Evolutionary conservation across 164 flowering plant genomes (phyloP).

Genomic region (Vitis labrusca): DNA sequence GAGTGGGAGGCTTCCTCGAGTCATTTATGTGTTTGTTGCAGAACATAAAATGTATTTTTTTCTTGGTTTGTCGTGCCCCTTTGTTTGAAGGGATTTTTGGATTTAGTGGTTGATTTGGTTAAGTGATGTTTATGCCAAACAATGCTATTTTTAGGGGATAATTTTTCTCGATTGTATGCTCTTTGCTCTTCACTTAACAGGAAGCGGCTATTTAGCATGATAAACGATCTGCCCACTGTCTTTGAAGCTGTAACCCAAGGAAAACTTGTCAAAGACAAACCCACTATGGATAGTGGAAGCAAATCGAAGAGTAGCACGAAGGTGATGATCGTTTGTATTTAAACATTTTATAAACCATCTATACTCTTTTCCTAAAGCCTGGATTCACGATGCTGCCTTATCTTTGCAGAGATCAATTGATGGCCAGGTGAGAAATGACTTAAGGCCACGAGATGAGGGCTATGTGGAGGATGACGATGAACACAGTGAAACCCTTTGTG

Average conservation of each 20-base stretch:
- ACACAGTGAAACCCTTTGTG: constrained; percentile 47
- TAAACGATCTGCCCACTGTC: constrained; percentile 88
- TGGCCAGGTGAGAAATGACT: constrained; percentile 26
- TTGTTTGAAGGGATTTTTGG: too few relatives aligned
- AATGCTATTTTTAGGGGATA: too few relatives aligned
- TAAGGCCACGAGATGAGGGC: constrained; percentile 28
- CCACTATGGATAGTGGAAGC: constrained; percentile 69
- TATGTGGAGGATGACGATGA: constrained; percentile 48
- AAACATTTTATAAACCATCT: not conserved
- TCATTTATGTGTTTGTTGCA: too few relatives aligned
- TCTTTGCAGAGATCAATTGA: constrained; percentile 38
- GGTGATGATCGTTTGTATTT: constrained; percentile 32
- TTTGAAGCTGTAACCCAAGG: constrained; percentile 84
- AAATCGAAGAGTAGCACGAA: constrained; percentile 67
- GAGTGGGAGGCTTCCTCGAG: too few relatives aligned
- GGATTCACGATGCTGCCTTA: not conserved
- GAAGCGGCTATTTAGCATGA: constrained; percentile 83
- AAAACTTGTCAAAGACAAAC: constrained; percentile 72
- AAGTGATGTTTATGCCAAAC: too few relatives aligned
- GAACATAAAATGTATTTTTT: too few relatives aligned
- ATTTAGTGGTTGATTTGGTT: too few relatives aligned
- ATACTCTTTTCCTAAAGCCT: not conserved
- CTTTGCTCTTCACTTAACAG: constrained; percentile 32
- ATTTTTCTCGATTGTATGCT: not conserved
- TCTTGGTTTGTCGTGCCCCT: too few relatives aligned